A percentile compares a stretch with the other conserved stretches of the same genome.
Evolutionary conservation across 495 filamentous ascomycete species (phyloP).

Genomic region (Bacidia rubella): DNA sequence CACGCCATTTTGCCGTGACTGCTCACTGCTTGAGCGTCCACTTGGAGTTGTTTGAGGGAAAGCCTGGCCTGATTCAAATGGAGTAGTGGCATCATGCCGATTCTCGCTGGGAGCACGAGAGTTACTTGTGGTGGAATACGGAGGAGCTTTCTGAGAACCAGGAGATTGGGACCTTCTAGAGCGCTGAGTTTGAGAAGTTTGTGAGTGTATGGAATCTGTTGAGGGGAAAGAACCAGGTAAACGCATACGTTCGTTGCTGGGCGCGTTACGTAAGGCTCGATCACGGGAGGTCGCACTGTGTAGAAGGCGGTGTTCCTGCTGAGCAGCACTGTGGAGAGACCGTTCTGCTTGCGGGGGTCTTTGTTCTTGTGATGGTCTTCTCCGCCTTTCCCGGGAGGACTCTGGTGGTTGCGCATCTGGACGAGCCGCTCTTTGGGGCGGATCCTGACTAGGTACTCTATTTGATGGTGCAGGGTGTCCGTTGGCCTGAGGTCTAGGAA

Average conservation of each 20-base stretch:
- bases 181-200: conserved; percentile 20
- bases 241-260: conserved; percentile 17
- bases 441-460: conserved; percentile 10
- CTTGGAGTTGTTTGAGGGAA: conserved; percentile 7
- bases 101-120: conserved; percentile 6
- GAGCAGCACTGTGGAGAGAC: conserved; percentile 11
- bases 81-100: neutral
- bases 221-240: conserved; percentile 18
- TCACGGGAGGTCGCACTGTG: conserved; percentile 8
- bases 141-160: conserved; percentile 6
- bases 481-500: conserved; percentile 4
- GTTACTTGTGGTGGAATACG: neutral
- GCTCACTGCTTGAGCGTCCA: conserved; percentile 15
- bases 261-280: conserved; percentile 8
- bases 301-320: conserved; percentile 8
- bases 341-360: conserved; percentile 8
- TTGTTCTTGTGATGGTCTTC: conserved; percentile 24
- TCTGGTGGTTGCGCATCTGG: conserved; percentile 3
- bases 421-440: conserved; percentile 10
- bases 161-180: conserved; percentile 25
- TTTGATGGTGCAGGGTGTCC: conserved; percentile 16
- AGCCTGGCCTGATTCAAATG: neutral
- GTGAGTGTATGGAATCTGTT: conserved; percentile 18
- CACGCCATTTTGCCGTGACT: conserved; percentile 12
- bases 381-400: conserved; percentile 10